Evolutionary conservation across 768 basidiomycete species (phyloP), one percentile per base, ranked within the genome.

Genomic region (Leccinum subgranulosum): DNA sequence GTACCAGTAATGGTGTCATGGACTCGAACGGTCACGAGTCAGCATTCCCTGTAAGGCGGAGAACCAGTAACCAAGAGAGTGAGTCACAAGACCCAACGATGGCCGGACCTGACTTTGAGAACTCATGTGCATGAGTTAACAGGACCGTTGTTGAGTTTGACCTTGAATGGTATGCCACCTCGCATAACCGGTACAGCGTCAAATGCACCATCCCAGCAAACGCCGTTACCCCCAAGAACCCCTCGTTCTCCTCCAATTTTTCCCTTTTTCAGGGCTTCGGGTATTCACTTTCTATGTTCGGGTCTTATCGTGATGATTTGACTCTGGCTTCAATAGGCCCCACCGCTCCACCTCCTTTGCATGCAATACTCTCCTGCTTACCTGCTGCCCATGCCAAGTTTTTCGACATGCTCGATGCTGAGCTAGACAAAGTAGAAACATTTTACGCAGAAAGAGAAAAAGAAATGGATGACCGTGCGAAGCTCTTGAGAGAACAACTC

Each of bases 351-450:
- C 72, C 79, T 5, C 71, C 83, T 1, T 60, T 86, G 14, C 74
- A 72, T 39, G 76, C 78, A 11, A 72, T 89, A 21, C 68, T 88
- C 9, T 74, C 79, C 3, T 69, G 78, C 11, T 76, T 94, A 11
- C 79, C 84, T 12, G 77, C 83, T 0, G 73, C 80, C 27, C 88
- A 94, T 66, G 65, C 72, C 21, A 76, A 75, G 7, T 98, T 96
- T 75, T 90, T 98, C 60, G 78, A 82, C 3, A 76, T 84, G 23
- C 78, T 97, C 4, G 88, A 94, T 64, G 66, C 67, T 0, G 87
- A 98, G 69, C 76, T 98, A 3, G 85, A 89, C 12, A 96, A 95
- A 69, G 85, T 97, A 4, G 91, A 93, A 58, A 72, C 75, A 0
- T 98, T 98, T 71, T 98, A 91, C 69, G 66, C 80, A 3, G 84